Conservation (phyloP, 2,329 filamentous ascomycete genomes). For the Fusarium metavorans region DNA sequence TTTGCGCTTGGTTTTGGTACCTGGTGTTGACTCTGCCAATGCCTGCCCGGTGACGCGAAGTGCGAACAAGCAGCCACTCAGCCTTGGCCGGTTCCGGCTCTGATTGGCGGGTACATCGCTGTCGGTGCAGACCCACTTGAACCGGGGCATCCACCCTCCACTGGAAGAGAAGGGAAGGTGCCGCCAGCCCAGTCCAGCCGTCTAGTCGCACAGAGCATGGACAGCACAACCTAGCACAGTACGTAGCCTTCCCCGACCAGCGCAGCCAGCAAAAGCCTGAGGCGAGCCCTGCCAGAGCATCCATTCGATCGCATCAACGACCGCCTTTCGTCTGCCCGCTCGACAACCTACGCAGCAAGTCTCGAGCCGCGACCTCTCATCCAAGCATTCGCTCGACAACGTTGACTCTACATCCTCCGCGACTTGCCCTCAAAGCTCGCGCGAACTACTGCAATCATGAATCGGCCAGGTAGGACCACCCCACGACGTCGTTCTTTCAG, state of each 20-base stretch:
- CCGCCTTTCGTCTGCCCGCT: conserved; percentile 41
- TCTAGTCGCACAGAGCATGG: conserved; percentile 5
- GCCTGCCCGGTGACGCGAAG: neutral
- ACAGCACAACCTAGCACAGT: neutral
- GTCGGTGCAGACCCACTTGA: conserved; percentile 56
- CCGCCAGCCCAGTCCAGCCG: conserved; percentile 23
- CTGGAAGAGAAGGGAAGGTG: conserved; percentile 10
- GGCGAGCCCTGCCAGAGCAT: conserved; percentile 30
- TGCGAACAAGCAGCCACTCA: conserved; percentile 23
- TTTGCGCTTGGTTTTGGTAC: neutral
- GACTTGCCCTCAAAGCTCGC: conserved; percentile 32
- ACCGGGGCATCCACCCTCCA: conserved; percentile 44
- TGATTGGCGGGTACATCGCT: conserved; percentile 46
- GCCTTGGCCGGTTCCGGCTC: conserved; percentile 32
- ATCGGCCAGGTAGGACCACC: conserved; percentile 68
- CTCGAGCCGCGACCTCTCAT: conserved; percentile 20
- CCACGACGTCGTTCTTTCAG: conserved; percentile 43
- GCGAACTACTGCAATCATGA: conserved; percentile 60
- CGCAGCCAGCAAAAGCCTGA: conserved; percentile 36
- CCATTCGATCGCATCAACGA: conserved; percentile 35
- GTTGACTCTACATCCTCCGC: conserved; percentile 23
- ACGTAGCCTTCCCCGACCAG: conserved; percentile 45
- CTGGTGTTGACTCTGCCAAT: neutral
- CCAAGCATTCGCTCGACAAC: conserved; percentile 28
- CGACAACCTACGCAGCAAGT: conserved; percentile 36